These are phyloP conservation scores for Eucalyptus regnans DNA, from an alignment of 345 rosid genomes.

Conservation along the genomic window DNA sequence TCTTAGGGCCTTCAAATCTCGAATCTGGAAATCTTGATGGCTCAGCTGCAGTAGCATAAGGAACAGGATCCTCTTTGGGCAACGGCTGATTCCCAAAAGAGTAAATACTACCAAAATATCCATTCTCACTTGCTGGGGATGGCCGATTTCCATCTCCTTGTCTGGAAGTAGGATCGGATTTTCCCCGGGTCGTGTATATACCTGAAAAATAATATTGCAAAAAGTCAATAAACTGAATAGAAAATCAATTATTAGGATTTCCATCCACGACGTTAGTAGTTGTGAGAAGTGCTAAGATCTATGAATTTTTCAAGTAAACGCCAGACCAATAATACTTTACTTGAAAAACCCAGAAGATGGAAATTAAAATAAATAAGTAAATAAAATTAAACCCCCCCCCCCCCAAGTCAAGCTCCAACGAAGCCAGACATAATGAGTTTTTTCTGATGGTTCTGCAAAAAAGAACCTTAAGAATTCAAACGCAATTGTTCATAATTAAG, in stretches of 20 bases:
- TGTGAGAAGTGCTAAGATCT: neutral
- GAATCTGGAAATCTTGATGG: conserved; percentile 52
- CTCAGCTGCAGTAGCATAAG: conserved; percentile 41
- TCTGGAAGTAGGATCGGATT: conserved; percentile 44
- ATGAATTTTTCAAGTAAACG: neutral
- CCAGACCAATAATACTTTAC: neutral
- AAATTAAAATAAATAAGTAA: neutral
- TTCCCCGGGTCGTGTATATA: conserved; percentile 35
- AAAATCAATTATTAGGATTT: neutral
- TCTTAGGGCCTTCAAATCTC: conserved; percentile 55
- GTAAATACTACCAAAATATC: conserved; percentile 33
- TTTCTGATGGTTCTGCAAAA: neutral
- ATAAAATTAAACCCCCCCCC: too few species aligned
- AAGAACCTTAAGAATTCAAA: neutral
- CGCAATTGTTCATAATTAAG: neutral
- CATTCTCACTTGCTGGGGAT: conserved; percentile 35
- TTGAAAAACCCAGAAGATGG: neutral
- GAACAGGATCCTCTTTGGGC: conserved; percentile 37
- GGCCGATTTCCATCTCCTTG: conserved; percentile 45
- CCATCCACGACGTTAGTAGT: neutral
- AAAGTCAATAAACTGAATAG: neutral
- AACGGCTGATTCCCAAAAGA: conserved; percentile 33
- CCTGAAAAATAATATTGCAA: conserved; percentile 27
- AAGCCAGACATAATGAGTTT: neutral
- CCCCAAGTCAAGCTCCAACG: neutral